Evolutionary conservation across 2,329 filamentous ascomycete genomes (phyloP).

Genomic region (Colletotrichum sansevieriae): DNA sequence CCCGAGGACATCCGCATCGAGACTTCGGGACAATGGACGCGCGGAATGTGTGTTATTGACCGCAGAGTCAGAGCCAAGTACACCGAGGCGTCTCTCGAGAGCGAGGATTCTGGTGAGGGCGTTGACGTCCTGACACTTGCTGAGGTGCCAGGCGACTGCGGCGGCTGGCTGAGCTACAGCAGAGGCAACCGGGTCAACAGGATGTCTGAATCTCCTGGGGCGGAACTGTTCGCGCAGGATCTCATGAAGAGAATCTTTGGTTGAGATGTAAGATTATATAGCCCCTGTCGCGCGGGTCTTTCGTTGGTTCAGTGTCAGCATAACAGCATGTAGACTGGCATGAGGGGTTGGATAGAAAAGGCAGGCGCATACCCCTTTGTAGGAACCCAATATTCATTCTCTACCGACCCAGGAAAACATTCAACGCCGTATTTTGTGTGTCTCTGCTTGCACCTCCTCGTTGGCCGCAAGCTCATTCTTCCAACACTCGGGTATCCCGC

Average conservation of each 20-base stretch:
- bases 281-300: constrained; percentile 41
- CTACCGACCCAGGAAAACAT: constrained; percentile 40
- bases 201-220: constrained; percentile 78
- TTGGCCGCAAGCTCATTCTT: constrained; percentile 31
- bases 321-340: constrained; percentile 18
- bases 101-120: constrained; percentile 47
- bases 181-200: constrained; percentile 86
- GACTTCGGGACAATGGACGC: constrained; percentile 92
- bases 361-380: constrained; percentile 39
- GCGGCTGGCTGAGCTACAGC: constrained; percentile 78
- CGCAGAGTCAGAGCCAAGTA: constrained; percentile 71
- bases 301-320: constrained; percentile 49
- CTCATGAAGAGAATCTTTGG: constrained; percentile 77
- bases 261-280: constrained; percentile 44
- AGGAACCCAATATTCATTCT: constrained; percentile 43
- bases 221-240: constrained; percentile 73
- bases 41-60: constrained; percentile 91
- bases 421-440: constrained; percentile 38
- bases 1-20: constrained; percentile 91
- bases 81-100: constrained; percentile 54
- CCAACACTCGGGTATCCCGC: constrained; percentile 39
- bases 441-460: constrained; percentile 22
- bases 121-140: constrained; percentile 55
- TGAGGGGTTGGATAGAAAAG: constrained; percentile 30
- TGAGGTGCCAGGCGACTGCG: constrained; percentile 77